A percentile compares a stretch with the other conserved stretches of the same genome.
phyloP scores from a whole-genome alignment of 805 yeast genomes.

The Saturnispora silvae region DNA sequence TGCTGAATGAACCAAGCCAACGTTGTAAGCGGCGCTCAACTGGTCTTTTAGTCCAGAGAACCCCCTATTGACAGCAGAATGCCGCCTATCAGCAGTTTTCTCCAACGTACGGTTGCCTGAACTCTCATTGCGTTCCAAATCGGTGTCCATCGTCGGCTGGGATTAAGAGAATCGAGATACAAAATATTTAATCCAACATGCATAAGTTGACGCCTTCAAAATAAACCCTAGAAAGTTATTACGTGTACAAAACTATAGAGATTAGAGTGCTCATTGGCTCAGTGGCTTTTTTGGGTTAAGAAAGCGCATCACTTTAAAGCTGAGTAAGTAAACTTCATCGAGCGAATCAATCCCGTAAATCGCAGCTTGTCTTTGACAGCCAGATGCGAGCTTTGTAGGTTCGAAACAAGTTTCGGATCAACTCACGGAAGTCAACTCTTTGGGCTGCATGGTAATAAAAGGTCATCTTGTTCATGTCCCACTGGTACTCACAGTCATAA shows the following conservation, averaged over 20 bases:
- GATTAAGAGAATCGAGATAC: too few species aligned
- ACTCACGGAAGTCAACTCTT: slow-evolving; percentile 68
- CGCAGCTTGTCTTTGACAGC: slow-evolving; percentile 69
- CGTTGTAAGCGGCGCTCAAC: neutral
- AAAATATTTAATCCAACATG: too few species aligned
- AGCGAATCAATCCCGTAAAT: too few species aligned
- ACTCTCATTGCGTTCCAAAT: slow-evolving; percentile 1
- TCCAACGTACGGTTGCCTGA: neutral
- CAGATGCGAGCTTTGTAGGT: slow-evolving; percentile 74
- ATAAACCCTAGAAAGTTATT: too few species aligned
- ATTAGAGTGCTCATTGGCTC: too few species aligned
- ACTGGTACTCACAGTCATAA: slow-evolving; percentile 75
- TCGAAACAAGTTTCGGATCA: slow-evolving; percentile 64
- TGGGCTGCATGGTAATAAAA: slow-evolving; percentile 56
- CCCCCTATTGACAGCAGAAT: neutral
- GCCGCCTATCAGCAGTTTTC: neutral
- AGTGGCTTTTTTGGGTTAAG: too few species aligned
- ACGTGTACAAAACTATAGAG: too few species aligned
- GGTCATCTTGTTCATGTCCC: slow-evolving; percentile 73
- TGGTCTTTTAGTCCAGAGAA: neutral
- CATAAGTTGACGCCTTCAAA: too few species aligned
- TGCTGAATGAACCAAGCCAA: slow-evolving; percentile 3
- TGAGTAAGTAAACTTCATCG: too few species aligned
- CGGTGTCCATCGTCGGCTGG: neutral
- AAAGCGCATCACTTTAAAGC: too few species aligned